Evolutionary conservation across 2,329 filamentous ascomycete genomes (phyloP).

Genomic region (Spiromastix sp.): DNA sequence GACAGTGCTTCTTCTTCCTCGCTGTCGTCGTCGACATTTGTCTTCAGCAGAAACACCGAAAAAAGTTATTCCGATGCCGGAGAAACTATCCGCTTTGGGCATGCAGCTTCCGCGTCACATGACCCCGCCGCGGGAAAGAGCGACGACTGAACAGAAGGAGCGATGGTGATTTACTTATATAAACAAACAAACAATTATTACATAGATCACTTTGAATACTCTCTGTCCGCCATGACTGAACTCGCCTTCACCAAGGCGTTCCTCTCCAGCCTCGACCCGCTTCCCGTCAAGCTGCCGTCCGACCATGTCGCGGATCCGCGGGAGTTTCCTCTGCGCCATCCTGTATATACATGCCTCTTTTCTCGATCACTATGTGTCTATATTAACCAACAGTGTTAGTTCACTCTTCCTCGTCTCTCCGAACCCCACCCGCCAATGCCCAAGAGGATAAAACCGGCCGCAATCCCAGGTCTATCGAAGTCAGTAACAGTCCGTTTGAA

Average conservation of each 20-base stretch:
- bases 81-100: too few species aligned
- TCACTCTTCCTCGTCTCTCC: constrained; percentile 37
- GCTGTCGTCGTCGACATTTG: constrained; percentile 1
- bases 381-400: constrained; percentile 26
- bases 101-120: too few species aligned
- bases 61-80: too few species aligned
- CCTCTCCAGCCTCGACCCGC: constrained; percentile 66
- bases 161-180: too few species aligned
- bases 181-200: too few species aligned
- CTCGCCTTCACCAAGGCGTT: constrained; percentile 75
- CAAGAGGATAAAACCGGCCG: constrained; percentile 25
- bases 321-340: constrained; percentile 62
- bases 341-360: constrained; percentile 46
- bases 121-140: too few species aligned
- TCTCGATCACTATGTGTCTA: neutral
- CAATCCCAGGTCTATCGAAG: constrained; percentile 29
- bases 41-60: too few species aligned
- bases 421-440: constrained; percentile 33
- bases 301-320: constrained; percentile 85
- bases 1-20: too few species aligned
- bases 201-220: too few species aligned
- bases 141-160: too few species aligned
- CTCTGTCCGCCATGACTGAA: constrained; percentile 62
- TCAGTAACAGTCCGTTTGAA: constrained; percentile 26
- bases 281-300: constrained; percentile 68